Conservation (phyloP, 2,329 filamentous ascomycete genomes). For the Epicoccum nigrum region DNA sequence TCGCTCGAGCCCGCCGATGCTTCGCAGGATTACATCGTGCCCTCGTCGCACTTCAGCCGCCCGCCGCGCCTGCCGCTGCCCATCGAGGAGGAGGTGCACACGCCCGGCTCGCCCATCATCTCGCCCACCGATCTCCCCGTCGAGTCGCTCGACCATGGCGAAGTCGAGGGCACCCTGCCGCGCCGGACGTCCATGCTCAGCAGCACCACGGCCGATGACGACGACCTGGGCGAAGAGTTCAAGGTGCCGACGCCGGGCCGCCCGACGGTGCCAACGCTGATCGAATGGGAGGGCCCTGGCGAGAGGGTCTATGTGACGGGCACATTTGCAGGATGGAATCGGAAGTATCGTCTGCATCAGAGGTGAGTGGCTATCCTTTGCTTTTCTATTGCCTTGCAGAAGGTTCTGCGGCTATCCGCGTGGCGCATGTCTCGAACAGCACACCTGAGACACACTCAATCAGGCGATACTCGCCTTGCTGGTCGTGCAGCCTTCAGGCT, state of each 20-base stretch:
- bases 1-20: slow-evolving; percentile 39
- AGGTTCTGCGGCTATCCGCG: slow-evolving; percentile 27
- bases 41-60: slow-evolving; percentile 59
- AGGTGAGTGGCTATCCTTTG: slow-evolving; percentile 67
- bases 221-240: slow-evolving; percentile 67
- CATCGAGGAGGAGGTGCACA: slow-evolving; percentile 89
- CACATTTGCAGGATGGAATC: slow-evolving; percentile 96
- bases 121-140: slow-evolving; percentile 66
- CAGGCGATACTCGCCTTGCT: slow-evolving; percentile 5
- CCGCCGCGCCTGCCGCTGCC: slow-evolving; percentile 89
- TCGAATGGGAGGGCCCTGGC: slow-evolving; percentile 84
- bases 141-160: slow-evolving; percentile 53
- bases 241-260: slow-evolving; percentile 63
- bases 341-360: slow-evolving; percentile 84
- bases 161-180: slow-evolving; percentile 59
- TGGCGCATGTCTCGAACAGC: slow-evolving; percentile 25
- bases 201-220: slow-evolving; percentile 71
- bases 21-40: slow-evolving; percentile 47
- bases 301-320: slow-evolving; percentile 96
- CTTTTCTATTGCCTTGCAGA: slow-evolving; percentile 2
- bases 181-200: slow-evolving; percentile 62
- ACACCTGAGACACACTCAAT: slow-evolving; percentile 29
- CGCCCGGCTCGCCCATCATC: slow-evolving; percentile 88
- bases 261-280: slow-evolving; percentile 79
- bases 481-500: slow-evolving; percentile 21